Evolutionary conservation across 2,329 filamentous ascomycete species (phyloP).

Genomic region (Pseudodiploospora longispora): DNA sequence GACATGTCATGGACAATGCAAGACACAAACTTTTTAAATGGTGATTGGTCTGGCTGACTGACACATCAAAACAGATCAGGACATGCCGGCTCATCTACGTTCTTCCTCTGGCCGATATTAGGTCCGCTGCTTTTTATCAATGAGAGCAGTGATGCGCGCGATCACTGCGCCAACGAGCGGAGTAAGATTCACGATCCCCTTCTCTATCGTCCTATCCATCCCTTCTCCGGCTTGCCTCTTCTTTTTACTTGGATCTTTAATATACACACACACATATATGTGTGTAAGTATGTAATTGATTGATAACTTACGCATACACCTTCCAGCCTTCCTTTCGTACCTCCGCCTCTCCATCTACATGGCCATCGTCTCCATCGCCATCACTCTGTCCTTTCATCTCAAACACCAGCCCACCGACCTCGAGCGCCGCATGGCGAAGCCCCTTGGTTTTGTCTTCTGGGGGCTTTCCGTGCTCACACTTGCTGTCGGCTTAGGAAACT

Average conservation of each 20-base stretch:
- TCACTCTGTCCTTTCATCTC: constrained; percentile 88
- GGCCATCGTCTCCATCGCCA: constrained; percentile 80
- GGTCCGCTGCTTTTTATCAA: constrained; percentile 68
- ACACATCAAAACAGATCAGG: constrained; percentile 8
- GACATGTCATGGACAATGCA: too few species aligned
- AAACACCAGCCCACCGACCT: constrained; percentile 60
- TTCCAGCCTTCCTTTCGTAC: constrained; percentile 79
- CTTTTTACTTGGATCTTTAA: neutral
- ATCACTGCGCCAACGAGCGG: constrained; percentile 73
- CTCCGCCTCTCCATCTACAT: constrained; percentile 85
- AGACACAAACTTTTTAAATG: neutral
- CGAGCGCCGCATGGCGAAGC: constrained; percentile 71
- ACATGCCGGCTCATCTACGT: constrained; percentile 31
- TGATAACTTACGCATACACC: too few species aligned
- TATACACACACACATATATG: neutral
- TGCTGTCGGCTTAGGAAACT: constrained; percentile 71
- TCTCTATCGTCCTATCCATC: neutral
- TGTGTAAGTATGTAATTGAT: neutral
- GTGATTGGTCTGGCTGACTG: neutral
- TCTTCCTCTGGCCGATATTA: constrained; percentile 54
- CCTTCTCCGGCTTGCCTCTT: neutral
- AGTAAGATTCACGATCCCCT: constrained; percentile 33
- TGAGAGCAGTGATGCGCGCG: constrained; percentile 63
- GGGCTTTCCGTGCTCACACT: constrained; percentile 69
- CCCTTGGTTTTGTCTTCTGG: constrained; percentile 87